Percentiles rank a stretch among this genome's conserved stretches.
Conservation (phyloP, 2,329 filamentous ascomycete species). For the Ophiocordyceps unilateralis region DNA sequence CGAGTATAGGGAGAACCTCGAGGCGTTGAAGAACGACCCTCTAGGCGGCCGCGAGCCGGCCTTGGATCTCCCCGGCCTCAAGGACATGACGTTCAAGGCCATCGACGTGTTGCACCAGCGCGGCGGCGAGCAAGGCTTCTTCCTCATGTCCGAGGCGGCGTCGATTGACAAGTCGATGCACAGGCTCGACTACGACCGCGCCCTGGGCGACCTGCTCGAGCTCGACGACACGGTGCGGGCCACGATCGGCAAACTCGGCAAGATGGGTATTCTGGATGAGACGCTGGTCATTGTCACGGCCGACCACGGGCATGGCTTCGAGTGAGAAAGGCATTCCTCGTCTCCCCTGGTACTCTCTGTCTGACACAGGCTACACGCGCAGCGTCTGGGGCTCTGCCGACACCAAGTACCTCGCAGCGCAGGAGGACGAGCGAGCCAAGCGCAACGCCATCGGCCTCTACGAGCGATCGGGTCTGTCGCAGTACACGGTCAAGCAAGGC, state of each 20-base stretch:
- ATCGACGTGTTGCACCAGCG: conserved; percentile 58
- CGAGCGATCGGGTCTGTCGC: conserved; percentile 53
- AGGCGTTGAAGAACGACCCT: conserved; percentile 49
- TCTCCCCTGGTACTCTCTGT: not conserved
- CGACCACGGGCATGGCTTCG: conserved; percentile 83
- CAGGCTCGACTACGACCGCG: conserved; percentile 66
- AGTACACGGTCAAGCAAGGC: conserved; percentile 44
- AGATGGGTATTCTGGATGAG: conserved; percentile 49
- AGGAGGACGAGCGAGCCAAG: conserved; percentile 52
- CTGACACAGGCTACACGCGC: conserved; percentile 1
- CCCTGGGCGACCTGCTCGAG: conserved; percentile 70
- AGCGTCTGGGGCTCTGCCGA: conserved; percentile 65
- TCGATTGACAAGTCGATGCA: conserved; percentile 89
- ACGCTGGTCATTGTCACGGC: conserved; percentile 68
- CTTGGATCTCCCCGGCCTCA: conserved; percentile 72
- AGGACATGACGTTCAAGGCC: conserved; percentile 81
- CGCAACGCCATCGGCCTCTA: conserved; percentile 61
- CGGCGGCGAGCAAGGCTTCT: conserved; percentile 56
- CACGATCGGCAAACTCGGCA: conserved; percentile 51
- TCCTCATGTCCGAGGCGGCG: conserved; percentile 76
- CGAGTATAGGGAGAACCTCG: conserved; percentile 56
- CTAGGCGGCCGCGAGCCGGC: conserved; percentile 46
- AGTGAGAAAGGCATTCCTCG: conserved; percentile 19
- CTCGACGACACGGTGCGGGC: conserved; percentile 69
- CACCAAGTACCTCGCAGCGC: conserved; percentile 54